Evolutionary conservation across 345 rosid genomes (phyloP).

Genomic region (Euclidium syriacum): DNA sequence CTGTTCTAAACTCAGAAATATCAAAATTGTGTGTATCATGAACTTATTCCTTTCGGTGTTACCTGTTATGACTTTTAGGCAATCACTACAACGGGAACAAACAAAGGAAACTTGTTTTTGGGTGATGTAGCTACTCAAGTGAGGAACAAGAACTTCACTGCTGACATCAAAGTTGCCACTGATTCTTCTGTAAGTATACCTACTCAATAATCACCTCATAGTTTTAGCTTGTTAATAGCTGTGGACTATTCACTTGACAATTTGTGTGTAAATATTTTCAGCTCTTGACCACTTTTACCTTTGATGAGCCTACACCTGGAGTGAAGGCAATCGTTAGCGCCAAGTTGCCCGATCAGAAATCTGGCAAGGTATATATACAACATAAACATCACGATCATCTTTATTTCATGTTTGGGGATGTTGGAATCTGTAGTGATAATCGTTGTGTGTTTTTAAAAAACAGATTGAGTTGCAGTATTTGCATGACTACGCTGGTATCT

Average conservation of each 20-base stretch:
- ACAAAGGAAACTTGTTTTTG: conserved; percentile 70
- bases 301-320: conserved; percentile 92
- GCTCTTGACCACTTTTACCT: conserved; percentile 77
- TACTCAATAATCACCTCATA: not conserved
- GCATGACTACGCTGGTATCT: conserved; percentile 88
- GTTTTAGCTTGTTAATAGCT: not conserved
- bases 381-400: not conserved
- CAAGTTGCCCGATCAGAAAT: conserved; percentile 83
- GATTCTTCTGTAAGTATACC: conserved; percentile 59
- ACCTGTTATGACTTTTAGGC: conserved; percentile 37
- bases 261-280: conserved; percentile 11
- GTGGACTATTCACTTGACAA: not conserved
- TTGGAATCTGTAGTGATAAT: not conserved
- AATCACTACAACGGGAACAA: conserved; percentile 63
- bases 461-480: conserved; percentile 89
- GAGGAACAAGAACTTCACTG: conserved; percentile 83
- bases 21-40: not conserved
- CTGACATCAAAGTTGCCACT: conserved; percentile 85
- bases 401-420: not conserved
- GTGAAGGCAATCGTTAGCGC: conserved; percentile 81
- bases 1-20: not conserved
- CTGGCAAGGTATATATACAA: conserved; percentile 68
- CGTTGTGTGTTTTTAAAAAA: not conserved
- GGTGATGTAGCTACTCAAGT: conserved; percentile 86
- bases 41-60: not conserved